Base-by-base conservation (phyloP, 1,284 basidiomycete genomes). In the Trametes sp. region DNA sequence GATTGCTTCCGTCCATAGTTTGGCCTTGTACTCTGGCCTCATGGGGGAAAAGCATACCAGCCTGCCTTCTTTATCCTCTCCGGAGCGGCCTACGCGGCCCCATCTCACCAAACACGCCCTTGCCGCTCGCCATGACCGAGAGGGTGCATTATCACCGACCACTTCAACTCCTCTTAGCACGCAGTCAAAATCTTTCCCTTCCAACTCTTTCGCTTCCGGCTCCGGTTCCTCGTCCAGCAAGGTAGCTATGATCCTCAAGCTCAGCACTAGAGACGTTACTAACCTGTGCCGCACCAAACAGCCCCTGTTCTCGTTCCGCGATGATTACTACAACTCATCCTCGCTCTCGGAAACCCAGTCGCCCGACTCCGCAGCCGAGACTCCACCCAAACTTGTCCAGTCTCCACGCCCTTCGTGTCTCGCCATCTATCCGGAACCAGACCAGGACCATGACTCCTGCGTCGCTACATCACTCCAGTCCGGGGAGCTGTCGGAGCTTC, bases 191-290 rank as follows among this genome's bases (percentile, higher is more conserved):
- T 13, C 7, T 2, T 36, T 23, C 10, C 33, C 33, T 24, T 36
- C 38, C 21, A 38, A 35, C 21, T 52, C 33, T 1, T 36, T 44
- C 26, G 54, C 29, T 13, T 55, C 51, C 6, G 56, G 52, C 14
- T 61, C 59, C 2, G 49, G 57, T 16, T 62, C 64, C 0, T 62
- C 61, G 4, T 60, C 41, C 0, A 54, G 54, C 54, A 60, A 63
- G 61, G 64, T 63, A 49, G 13, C 16, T 8, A 36, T 36, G 10
- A 4, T 16, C 35, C 21, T 35, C 11, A 14, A 26, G 14, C n/a
- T 5, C 9, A 8, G 10, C 35, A 11, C 19, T 3, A 21, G 24
- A 9, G 31, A 35, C 44, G 35, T 6, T 35, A 16, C 46, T 48
- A 14, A 48, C 23, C 13, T 13, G 13, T 10, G 10, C 16, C 19